These are phyloP conservation scores for Dioscorea dumetorum DNA, from an alignment of 106 monocot genomes.

Conservation along the genomic window DNA sequence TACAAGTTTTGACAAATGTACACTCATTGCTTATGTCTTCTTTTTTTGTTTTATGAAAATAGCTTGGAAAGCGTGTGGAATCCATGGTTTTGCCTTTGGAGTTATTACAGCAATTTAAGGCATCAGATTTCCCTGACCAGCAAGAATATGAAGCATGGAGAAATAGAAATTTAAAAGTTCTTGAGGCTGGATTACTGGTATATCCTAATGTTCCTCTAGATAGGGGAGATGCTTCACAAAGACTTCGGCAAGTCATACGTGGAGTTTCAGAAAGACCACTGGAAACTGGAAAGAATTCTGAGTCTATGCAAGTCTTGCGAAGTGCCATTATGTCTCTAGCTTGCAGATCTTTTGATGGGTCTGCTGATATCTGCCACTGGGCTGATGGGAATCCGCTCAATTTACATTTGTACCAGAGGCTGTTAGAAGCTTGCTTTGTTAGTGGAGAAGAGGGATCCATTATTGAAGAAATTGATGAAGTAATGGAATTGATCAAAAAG, in stretches of 20 bases:
- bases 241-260: slow-evolving; percentile 65
- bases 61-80: slow-evolving; percentile 87
- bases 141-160: slow-evolving; percentile 76
- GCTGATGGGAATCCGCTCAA: slow-evolving; percentile 91
- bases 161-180: slow-evolving; percentile 67
- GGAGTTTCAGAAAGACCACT: slow-evolving; percentile 62
- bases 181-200: slow-evolving; percentile 77
- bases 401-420: slow-evolving; percentile 71
- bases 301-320: slow-evolving; percentile 88
- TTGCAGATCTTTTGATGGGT: slow-evolving; percentile 61
- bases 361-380: slow-evolving; percentile 76
- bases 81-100: slow-evolving; percentile 75
- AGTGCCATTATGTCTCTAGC: slow-evolving; percentile 76
- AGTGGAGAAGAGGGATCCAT: slow-evolving; percentile 69
- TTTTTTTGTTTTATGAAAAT: not conserved
- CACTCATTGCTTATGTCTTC: no score
- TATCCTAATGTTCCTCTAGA: slow-evolving; percentile 58
- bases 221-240: slow-evolving; percentile 64
- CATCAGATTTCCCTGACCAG: slow-evolving; percentile 79
- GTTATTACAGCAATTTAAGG: slow-evolving; percentile 87
- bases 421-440: slow-evolving; percentile 83
- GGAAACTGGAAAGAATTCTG: slow-evolving; percentile 91
- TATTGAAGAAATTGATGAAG: slow-evolving; percentile 87
- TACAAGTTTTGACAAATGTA: no score
- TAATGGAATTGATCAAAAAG: slow-evolving; percentile 86